Conservation (phyloP, 306 rosid species). For the Alnus rubra region DNA sequence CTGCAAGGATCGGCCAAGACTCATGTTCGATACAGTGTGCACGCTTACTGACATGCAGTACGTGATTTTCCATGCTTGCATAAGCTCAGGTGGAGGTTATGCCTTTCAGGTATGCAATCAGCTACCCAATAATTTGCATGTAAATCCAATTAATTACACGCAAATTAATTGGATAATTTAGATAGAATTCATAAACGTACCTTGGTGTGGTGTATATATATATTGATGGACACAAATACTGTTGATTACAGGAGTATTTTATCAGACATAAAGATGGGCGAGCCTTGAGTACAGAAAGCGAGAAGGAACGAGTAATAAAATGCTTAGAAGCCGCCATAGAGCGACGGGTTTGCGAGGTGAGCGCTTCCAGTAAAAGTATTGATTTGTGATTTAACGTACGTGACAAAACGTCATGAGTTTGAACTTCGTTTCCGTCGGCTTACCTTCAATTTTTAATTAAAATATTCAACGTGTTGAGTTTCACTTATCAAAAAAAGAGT, state of each 20-base stretch:
- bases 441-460: too few species aligned
- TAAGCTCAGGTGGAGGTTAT: slow-evolving; percentile 36
- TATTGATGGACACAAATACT: neutral
- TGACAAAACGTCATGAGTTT: too few species aligned
- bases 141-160: neutral
- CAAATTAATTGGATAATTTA: too few species aligned
- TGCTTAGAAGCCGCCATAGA: slow-evolving; percentile 73
- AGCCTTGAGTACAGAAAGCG: slow-evolving; percentile 52
- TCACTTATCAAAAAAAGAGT: too few species aligned
- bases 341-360: slow-evolving; percentile 65
- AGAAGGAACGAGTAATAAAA: slow-evolving; percentile 66
- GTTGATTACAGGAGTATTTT: slow-evolving; percentile 51
- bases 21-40: slow-evolving; percentile 79
- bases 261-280: slow-evolving; percentile 57
- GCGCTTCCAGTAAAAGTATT: neutral
- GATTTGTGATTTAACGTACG: too few species aligned
- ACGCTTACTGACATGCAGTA: slow-evolving; percentile 75
- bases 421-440: too few species aligned
- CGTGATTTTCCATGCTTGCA: slow-evolving; percentile 65
- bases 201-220: too few species aligned
- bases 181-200: too few species aligned
- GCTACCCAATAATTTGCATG: neutral
- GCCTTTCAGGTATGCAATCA: slow-evolving; percentile 53
- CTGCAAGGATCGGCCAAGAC: slow-evolving; percentile 63
- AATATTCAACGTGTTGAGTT: too few species aligned